Evolutionary conservation across 139 green algal species (phyloP), one percentile per base, ranked within the genome.

Genomic region (Micromonas pusilla): DNA sequence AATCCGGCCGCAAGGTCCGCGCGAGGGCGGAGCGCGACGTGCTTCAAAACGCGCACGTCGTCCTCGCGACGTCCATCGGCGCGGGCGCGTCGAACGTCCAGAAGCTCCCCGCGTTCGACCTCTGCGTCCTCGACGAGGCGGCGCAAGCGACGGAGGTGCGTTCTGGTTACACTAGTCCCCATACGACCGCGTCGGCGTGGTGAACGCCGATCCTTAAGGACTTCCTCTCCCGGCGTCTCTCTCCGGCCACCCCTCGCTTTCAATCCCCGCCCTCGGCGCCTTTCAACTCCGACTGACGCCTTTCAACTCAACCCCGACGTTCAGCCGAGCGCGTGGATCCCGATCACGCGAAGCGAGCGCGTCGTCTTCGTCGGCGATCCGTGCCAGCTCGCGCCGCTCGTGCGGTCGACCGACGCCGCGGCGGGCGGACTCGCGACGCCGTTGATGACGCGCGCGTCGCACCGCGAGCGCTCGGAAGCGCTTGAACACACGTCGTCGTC

Each of bases 51-150:
- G 81, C 72, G 63, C 28, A 85, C 20, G 83, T 87, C 16, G 77
- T 87, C 13, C 81, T 86, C 6, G 78, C 72, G 52, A 87, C 83
- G 36, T 76, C 45, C 16, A 73, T 72, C 3, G 81, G 81, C 9
- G 81, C 83, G 25, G 83, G 68, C 9, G 74, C 79, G 21, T 20
- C 21, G 21, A 20, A 80, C 1, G 31, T 87, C 9, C 66, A 80
- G 57, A 76, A n/a, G 62, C 67, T 75, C 20, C 53, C 65, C 26
- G 26, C 70, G 26, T 88, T 87, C 54, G 82, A 85, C 45, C n/a
- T 86, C 3, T 78, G 81, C 28, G 66, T 88, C 21, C 9, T 88
- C n/a, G 84, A 88, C 37, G 84, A 88, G 66, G 84, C 84, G 6
- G 82, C 62, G 31, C 84, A 88, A 53, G 82, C 84, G 39, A 86